Evolutionary conservation across 2,329 filamentous ascomycete genomes (phyloP).

Genomic region (Exophiala sideris): DNA sequence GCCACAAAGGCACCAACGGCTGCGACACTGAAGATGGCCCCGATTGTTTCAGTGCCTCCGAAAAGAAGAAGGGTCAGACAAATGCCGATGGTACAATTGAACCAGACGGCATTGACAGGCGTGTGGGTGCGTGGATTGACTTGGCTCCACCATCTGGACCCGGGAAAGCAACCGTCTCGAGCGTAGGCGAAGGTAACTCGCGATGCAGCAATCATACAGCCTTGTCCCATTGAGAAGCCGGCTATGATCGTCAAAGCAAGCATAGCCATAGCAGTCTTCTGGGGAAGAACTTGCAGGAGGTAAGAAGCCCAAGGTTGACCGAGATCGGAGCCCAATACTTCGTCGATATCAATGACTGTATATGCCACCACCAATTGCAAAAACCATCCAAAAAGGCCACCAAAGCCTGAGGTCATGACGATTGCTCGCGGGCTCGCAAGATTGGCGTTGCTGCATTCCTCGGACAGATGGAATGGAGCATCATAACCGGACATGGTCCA

Average conservation of each 20-base stretch:
- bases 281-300: constrained; percentile 61
- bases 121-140: constrained; percentile 62
- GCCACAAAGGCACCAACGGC: constrained; percentile 64
- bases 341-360: constrained; percentile 62
- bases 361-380: constrained; percentile 72
- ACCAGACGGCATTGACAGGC: constrained; percentile 68
- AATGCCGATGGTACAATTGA: constrained; percentile 60
- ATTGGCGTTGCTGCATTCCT: constrained; percentile 71
- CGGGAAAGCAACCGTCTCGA: constrained; percentile 66
- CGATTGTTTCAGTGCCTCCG: constrained; percentile 59
- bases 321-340: constrained; percentile 57
- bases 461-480: constrained; percentile 67
- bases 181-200: constrained; percentile 71
- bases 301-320: constrained; percentile 71
- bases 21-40: constrained; percentile 67
- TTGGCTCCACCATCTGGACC: constrained; percentile 55
- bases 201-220: constrained; percentile 64
- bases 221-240: constrained; percentile 69
- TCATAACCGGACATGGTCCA: constrained; percentile 69
- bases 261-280: constrained; percentile 59
- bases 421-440: constrained; percentile 69
- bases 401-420: constrained; percentile 63
- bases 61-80: constrained; percentile 63
- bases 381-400: constrained; percentile 67
- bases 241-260: constrained; percentile 65